phyloP scores from a whole-genome alignment of 1,139 yeast species.

The Blastobotrys ciferrii region DNA sequence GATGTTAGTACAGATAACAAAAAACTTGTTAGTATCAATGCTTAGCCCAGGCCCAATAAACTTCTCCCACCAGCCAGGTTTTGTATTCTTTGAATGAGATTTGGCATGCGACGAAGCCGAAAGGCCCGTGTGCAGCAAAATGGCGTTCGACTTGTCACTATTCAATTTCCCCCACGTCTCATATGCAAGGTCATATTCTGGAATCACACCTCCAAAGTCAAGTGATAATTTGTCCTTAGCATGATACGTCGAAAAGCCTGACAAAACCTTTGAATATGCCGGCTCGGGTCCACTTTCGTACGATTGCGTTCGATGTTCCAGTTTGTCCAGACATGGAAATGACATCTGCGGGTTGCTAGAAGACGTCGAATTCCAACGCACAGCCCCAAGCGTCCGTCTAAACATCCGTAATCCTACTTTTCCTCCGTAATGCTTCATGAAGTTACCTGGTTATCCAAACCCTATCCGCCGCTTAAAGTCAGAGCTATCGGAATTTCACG shows the following conservation, averaged over 20 bases:
- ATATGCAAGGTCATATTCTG: slow-evolving; percentile 76
- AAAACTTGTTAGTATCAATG: slow-evolving; percentile 76
- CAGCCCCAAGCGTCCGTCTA: background rate
- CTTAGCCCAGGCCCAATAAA: slow-evolving; percentile 84
- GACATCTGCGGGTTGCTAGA: slow-evolving; percentile 57
- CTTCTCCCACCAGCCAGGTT: slow-evolving; percentile 94
- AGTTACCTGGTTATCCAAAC: background rate
- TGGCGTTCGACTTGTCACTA: slow-evolving; percentile 60
- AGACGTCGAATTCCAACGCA: background rate
- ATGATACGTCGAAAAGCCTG: slow-evolving; percentile 63
- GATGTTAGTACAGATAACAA: slow-evolving; percentile 84
- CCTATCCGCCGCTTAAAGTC: background rate
- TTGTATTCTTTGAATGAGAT: slow-evolving; percentile 66
- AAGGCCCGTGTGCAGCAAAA: slow-evolving; percentile 83
- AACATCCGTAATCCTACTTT: background rate
- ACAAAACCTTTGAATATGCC: slow-evolving; percentile 64
- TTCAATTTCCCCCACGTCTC: slow-evolving; percentile 88
- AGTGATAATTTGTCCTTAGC: slow-evolving; percentile 60
- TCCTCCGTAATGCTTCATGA: background rate
- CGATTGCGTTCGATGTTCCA: slow-evolving; percentile 55
- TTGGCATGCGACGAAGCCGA: slow-evolving; percentile 96
- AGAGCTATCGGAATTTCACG: background rate
- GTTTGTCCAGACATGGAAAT: slow-evolving; percentile 82
- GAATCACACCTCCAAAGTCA: slow-evolving; percentile 79
- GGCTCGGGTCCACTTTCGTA: slow-evolving; percentile 84